phyloP scores from a whole-genome alignment of 768 basidiomycete species.

The Cubamyces lactineus region DNA sequence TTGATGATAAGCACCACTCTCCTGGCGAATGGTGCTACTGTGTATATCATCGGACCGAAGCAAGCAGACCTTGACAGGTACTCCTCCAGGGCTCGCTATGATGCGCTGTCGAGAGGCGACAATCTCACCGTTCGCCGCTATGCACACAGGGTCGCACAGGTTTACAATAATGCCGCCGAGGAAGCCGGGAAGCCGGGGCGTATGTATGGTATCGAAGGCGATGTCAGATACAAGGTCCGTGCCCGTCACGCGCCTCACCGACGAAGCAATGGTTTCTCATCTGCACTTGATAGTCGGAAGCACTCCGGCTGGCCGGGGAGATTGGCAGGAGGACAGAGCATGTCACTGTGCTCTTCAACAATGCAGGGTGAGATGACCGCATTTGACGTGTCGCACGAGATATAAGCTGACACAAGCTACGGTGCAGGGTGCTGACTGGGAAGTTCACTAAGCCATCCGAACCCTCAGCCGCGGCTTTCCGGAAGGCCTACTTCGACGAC shows the following conservation, averaged over 20 bases:
- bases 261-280: background rate
- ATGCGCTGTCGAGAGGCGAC: too few relatives aligned
- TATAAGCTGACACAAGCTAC: background rate
- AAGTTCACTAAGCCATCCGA: constrained; percentile 32
- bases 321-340: constrained; percentile 42
- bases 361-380: constrained; percentile 40
- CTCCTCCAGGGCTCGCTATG: background rate
- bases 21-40: constrained; percentile 51
- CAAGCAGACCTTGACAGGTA: constrained; percentile 46
- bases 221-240: constrained; percentile 44
- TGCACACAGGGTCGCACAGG: constrained; percentile 34
- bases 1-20: constrained; percentile 53
- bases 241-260: too few relatives aligned
- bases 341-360: constrained; percentile 53
- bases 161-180: constrained; percentile 43
- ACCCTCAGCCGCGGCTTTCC: constrained; percentile 42
- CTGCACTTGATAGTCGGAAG: constrained; percentile 41
- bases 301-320: constrained; percentile 44
- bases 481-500: constrained; percentile 43
- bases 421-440: constrained; percentile 33
- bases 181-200: constrained; percentile 36
- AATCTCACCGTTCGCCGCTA: too few relatives aligned
- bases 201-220: constrained; percentile 46
- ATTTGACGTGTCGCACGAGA: background rate
- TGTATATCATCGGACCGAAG: constrained; percentile 50